A percentile compares a stretch with the other conserved stretches of the same genome.
Evolutionary conservation across 2,329 filamentous ascomycete genomes (phyloP).

Genomic region (Exophiala sp.): DNA sequence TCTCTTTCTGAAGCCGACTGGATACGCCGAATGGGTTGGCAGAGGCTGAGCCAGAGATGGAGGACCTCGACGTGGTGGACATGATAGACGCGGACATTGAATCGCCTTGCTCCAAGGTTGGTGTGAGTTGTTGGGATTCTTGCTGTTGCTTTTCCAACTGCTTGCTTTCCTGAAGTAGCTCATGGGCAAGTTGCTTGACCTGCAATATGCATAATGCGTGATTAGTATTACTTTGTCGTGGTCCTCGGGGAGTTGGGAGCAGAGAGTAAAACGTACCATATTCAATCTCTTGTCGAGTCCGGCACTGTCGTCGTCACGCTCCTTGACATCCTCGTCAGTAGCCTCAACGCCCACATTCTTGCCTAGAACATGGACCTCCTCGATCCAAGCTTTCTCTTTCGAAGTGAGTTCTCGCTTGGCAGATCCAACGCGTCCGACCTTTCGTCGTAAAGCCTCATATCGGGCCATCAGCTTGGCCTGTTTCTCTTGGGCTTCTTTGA

Average conservation of each 20-base stretch:
- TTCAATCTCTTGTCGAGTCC: constrained; percentile 36
- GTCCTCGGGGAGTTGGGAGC: no score
- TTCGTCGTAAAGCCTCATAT: constrained; percentile 42
- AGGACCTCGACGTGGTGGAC: constrained; percentile 25
- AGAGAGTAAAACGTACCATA: constrained; percentile 36
- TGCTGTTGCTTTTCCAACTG: constrained; percentile 30
- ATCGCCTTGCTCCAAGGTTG: constrained; percentile 6
- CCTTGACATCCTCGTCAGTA: constrained; percentile 18
- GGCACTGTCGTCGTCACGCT: constrained; percentile 22
- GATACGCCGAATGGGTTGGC: constrained; percentile 13
- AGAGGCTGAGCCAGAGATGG: constrained; percentile 1
- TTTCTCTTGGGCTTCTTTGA: constrained; percentile 37
- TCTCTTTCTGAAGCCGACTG: constrained; percentile 39
- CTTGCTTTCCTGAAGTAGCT: constrained; percentile 37
- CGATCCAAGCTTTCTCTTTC: constrained; percentile 43
- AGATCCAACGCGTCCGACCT: constrained; percentile 34
- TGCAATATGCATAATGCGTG: no score
- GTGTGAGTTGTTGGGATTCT: constrained; percentile 22
- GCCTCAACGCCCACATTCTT: constrained; percentile 32
- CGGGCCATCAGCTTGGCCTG: constrained; percentile 39
- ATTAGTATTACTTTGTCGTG: no score
- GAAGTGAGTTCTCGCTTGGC: constrained; percentile 43
- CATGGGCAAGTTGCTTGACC: constrained; percentile 38
- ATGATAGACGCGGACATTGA: constrained; percentile 17
- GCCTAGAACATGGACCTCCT: constrained; percentile 39